These are phyloP conservation scores for Opeltia flavorubescens DNA, from an alignment of 495 filamentous ascomycete genomes.

Conservation along the genomic window DNA sequence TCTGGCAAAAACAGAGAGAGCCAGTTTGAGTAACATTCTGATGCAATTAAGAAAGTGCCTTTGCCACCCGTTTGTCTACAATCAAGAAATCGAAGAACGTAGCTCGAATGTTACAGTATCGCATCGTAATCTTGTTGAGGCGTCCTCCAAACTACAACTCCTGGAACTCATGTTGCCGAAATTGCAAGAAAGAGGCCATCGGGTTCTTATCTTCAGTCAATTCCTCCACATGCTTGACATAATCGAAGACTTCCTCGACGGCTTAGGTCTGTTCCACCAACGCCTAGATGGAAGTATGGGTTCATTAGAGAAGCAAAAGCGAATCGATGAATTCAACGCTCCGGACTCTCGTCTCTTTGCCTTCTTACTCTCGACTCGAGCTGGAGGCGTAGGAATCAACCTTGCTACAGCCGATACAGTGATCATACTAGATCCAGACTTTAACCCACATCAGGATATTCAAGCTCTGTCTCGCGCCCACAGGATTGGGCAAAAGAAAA, in stretches of 20 bases:
- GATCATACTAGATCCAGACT: constrained; percentile 95
- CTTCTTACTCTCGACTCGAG: constrained; percentile 84
- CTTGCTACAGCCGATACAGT: constrained; percentile 95
- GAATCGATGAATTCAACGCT: constrained; percentile 87
- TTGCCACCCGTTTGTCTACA: constrained; percentile 94
- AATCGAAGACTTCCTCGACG: constrained; percentile 76
- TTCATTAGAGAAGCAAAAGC: constrained; percentile 75
- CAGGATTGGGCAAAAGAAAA: constrained; percentile 89
- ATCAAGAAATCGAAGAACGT: constrained; percentile 70
- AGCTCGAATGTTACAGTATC: constrained; percentile 34
- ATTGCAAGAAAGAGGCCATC: constrained; percentile 73
- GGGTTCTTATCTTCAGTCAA: constrained; percentile 92
- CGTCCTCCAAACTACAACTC: constrained; percentile 77
- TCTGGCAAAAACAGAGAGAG: constrained; percentile 51
- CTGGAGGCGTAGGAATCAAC: constrained; percentile 95
- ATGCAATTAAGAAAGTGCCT: constrained; percentile 92
- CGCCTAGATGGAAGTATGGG: constrained; percentile 77
- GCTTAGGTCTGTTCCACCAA: constrained; percentile 52
- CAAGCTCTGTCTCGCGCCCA: constrained; percentile 91
- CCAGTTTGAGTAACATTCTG: constrained; percentile 80
- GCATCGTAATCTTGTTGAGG: constrained; percentile 74
- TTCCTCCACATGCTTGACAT: constrained; percentile 82
- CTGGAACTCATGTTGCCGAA: constrained; percentile 85
- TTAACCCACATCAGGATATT: constrained; percentile 96
- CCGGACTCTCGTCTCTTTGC: constrained; percentile 69